Evolutionary conservation across 805 yeast genomes (phyloP).

Genomic region (Sporopachydermia quercuum): DNA sequence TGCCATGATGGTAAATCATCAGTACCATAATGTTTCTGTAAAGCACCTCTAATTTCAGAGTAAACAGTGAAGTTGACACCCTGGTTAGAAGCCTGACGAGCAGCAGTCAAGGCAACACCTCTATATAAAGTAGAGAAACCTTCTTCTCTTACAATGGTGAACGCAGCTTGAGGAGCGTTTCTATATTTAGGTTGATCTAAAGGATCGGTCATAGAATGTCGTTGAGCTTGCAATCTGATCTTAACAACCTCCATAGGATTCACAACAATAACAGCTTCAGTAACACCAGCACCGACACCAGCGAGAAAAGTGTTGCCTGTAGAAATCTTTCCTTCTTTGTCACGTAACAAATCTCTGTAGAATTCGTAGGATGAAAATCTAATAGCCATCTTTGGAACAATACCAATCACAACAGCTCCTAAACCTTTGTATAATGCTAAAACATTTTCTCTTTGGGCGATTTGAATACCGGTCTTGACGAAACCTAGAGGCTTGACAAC

Average conservation of each 20-base stretch:
- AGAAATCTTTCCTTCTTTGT: conserved; percentile 47
- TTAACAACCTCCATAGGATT: conserved; percentile 97
- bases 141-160: conserved; percentile 76
- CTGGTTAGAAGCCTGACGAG: conserved; percentile 95
- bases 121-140: conserved; percentile 81
- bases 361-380: conserved; percentile 90
- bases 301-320: conserved; percentile 73
- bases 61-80: conserved; percentile 97
- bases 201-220: conserved; percentile 78
- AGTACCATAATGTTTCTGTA: conserved; percentile 44
- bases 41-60: conserved; percentile 61
- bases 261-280: conserved; percentile 89
- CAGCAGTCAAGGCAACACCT: conserved; percentile 92
- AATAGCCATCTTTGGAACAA: conserved; percentile 96
- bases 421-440: conserved; percentile 86
- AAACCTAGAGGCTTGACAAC: conserved; percentile 69
- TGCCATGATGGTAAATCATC: conserved; percentile 78
- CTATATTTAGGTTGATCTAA: conserved; percentile 69
- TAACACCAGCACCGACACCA: conserved; percentile 95
- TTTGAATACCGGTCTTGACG: conserved; percentile 62
- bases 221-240: conserved; percentile 91
- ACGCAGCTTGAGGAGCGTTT: conserved; percentile 84
- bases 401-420: conserved; percentile 94
- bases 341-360: conserved; percentile 55
- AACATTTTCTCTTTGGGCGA: conserved; percentile 67